Evolutionary conservation across 1,284 basidiomycete genomes (phyloP), one percentile per base, ranked within the genome.

Genomic region (Papiliotrema flavescens): DNA sequence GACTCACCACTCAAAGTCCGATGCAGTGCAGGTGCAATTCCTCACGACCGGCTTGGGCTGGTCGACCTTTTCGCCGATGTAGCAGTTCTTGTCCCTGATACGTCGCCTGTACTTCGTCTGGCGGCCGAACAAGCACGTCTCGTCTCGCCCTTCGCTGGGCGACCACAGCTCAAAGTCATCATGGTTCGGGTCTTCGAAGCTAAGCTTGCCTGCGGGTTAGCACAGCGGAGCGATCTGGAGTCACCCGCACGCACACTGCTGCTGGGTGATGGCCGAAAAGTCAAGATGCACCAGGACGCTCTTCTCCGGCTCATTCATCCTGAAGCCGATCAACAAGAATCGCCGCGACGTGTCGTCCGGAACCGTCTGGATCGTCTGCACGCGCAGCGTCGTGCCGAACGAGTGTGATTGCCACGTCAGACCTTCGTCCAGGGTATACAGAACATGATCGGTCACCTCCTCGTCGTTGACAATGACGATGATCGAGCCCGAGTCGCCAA

Each of bases 101-200:
- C 93, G 84, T 17, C 94, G 87, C 73, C 93, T 88, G 69, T 93
- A 96, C 23, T 89, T 78, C 0, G 88, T 90, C 87, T 93, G 65
- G 58, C 88, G 82, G 26, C 93, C 93, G 66, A 96, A 97, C 15
- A 97, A 71, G 76, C 89, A 90, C 53, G 79, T 76, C 72, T 91
- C 88, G 23, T 80, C 76, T 2, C 93, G 83, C 50, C 85, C 84
- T 69, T 93, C 87, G 55, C 88, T 88, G 0, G 93, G 93, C 72
- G 88, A 90, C 93, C 94, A 97, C 3, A 94, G 76, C 73, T 96
- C 93, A 70, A 96, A 97, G 75, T 97, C 93, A 67, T 96, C 92
- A 46, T 85, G 78, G 32, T 81, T 82, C 3, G 90, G 86, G 67
- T 95, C 79, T 1, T 89, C 81, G 3, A 82, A 54, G 62, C 83